Evolutionary conservation across 768 basidiomycete genomes (phyloP).

Genomic region (Auriscalpium orientale): DNA sequence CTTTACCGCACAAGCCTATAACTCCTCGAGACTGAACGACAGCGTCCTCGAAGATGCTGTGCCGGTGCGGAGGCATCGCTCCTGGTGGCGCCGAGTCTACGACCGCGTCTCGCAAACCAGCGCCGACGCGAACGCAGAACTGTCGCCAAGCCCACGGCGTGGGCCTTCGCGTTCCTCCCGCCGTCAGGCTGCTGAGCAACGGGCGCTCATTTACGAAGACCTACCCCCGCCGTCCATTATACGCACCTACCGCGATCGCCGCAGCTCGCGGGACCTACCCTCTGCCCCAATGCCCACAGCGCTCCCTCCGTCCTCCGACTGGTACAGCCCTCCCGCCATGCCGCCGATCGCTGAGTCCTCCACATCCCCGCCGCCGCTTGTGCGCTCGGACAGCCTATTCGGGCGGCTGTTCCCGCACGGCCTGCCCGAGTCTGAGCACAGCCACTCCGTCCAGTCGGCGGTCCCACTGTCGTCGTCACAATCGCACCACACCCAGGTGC

Average conservation of each 20-base stretch:
- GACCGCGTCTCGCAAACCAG: slow-evolving; percentile 11
- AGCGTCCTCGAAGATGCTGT: not conserved
- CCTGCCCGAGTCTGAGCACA: not conserved
- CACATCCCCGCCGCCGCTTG: not conserved
- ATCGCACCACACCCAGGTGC: slow-evolving; percentile 7
- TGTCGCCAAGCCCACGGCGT: too few species aligned
- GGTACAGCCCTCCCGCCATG: not conserved
- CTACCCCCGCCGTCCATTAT: slow-evolving; percentile 33
- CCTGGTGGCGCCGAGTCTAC: slow-evolving; percentile 16
- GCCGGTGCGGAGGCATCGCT: slow-evolving; percentile 3
- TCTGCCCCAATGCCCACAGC: not conserved
- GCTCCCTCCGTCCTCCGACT: not conserved
- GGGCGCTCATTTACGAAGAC: slow-evolving; percentile 25
- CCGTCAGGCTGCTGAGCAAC: slow-evolving; percentile 15
- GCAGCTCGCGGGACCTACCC: not conserved
- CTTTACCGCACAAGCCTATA: too few species aligned
- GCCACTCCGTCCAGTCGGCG: slow-evolving; percentile 1
- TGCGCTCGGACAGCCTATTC: slow-evolving; percentile 6
- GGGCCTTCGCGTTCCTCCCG: not conserved
- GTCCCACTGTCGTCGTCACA: not conserved
- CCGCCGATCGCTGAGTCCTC: not conserved
- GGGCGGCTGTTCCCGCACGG: slow-evolving; percentile 7
- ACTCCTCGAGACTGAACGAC: too few species aligned
- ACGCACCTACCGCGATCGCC: slow-evolving; percentile 20
- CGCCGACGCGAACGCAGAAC: not conserved